Evolutionary conservation across 768 basidiomycete genomes (phyloP), one percentile per base, ranked within the genome.

Genomic region (Naganishia onofrii): DNA sequence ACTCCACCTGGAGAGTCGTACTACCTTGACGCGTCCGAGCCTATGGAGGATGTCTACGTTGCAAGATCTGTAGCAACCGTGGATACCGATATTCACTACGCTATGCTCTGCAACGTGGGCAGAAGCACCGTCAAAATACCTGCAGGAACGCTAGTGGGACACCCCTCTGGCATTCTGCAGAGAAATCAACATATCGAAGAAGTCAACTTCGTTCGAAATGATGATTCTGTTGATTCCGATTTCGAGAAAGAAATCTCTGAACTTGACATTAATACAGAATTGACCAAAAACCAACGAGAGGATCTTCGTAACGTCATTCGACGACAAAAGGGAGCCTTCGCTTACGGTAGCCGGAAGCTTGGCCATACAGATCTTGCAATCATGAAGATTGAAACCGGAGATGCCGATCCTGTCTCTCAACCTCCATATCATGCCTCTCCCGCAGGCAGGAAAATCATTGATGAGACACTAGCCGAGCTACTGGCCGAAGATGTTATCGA

Each of bases 401-500:
- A 36, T 5, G 34, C 34, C 4, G 34, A 36, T 36, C 34, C 34
- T 12, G 34, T 36, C 4, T 36, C 34, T 36, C 34, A 36, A 12
- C 34, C 34, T 36, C 34, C 34, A 17, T 67, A 67, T 31, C 66
- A 67, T 36, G 52, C 66, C 54, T 58, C 56, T 3, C 56, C 68
- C 56, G 56, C 21, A 48, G 68, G 55, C 10, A 17, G 55, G 13
- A 48, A 38, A 46, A 38, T 68, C 32, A 68, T 68, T 34, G 54
- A 68, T n/a, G 42, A 68, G 13, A 57, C 55, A 36, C 54, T 68
- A 42, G 67, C 53, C 23, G 53, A 57, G 17, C 57, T 53, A 5
- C 21, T 70, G 15, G 56, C 69, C 51, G 60, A 70, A n/a, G 69
- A 70, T 65, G 69, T 65, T 17, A 53, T 70, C 32, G 69, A 70